Conservation (phyloP, 78 protist species). For the Dictyostelium intermedium region DNA sequence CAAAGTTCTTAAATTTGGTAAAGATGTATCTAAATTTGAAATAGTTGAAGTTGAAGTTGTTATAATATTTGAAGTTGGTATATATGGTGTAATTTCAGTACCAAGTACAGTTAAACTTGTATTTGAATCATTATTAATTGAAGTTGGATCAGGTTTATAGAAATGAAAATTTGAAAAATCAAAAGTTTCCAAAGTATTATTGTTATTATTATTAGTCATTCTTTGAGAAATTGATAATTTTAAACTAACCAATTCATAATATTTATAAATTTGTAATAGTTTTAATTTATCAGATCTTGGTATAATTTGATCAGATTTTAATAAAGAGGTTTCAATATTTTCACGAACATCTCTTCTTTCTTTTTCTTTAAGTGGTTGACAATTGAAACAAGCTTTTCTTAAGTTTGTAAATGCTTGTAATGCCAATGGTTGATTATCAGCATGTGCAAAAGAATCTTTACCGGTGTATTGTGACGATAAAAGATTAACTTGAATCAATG, state of each 20-base stretch:
- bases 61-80: neutral
- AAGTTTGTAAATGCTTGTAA: conserved; percentile 32
- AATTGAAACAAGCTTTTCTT: conserved; percentile 26
- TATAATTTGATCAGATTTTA: conserved; percentile 17
- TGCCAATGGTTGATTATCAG: conserved; percentile 32
- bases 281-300: conserved; percentile 32
- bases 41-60: neutral
- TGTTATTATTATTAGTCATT: neutral
- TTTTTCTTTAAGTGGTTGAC: neutral
- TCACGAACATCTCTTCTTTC: conserved; percentile 16
- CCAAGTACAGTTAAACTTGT: neutral
- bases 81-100: neutral
- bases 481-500: conserved; percentile 45
- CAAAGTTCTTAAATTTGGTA: neutral
- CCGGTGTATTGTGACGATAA: conserved; percentile 72
- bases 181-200: neutral
- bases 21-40: neutral
- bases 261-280: conserved; percentile 27
- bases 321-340: neutral
- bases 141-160: neutral
- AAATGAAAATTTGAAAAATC: neutral
- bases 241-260: neutral
- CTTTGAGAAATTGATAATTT: neutral
- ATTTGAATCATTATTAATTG: neutral
- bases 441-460: conserved; percentile 35